Evolutionary conservation across 1,139 yeast genomes (phyloP).

Genomic region (Oligophagozyma castellii): DNA sequence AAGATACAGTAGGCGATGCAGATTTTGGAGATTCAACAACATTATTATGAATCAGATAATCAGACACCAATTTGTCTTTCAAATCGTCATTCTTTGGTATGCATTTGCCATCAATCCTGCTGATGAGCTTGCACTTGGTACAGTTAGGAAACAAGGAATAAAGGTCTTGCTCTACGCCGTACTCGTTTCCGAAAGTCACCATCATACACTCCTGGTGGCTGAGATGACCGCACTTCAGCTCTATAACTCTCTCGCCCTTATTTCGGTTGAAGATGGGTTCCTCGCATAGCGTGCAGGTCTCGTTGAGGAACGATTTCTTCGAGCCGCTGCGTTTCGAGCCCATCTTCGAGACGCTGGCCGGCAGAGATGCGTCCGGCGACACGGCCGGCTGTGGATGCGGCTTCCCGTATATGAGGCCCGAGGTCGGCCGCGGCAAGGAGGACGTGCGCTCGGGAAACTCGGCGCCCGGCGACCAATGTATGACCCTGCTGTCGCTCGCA

Average conservation of each 20-base stretch:
- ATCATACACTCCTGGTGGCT: constrained; percentile 22
- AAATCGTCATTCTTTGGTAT: constrained; percentile 18
- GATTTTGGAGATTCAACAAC: constrained; percentile 1
- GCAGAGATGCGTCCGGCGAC: too few relatives aligned
- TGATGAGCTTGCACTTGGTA: constrained; percentile 10
- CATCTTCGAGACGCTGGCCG: constrained; percentile 8
- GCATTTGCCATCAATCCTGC: constrained; percentile 9
- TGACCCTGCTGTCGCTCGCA: too few relatives aligned
- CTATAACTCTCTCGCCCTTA: constrained; percentile 21
- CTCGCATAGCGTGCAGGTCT: constrained; percentile 22
- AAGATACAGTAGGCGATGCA: background rate
- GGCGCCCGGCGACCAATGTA: too few relatives aligned
- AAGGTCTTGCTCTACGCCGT: constrained; percentile 6
- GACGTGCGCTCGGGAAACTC: too few relatives aligned
- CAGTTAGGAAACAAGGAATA: constrained; percentile 18
- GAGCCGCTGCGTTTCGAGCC: constrained; percentile 5
- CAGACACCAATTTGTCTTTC: constrained; percentile 14
- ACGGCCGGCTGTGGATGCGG: too few relatives aligned
- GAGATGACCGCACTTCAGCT: constrained; percentile 21
- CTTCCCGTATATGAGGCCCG: too few relatives aligned
- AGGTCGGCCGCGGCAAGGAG: too few relatives aligned
- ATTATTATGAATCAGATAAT: constrained; percentile 8
- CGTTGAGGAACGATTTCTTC: constrained; percentile 19
- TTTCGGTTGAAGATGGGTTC: constrained; percentile 21
- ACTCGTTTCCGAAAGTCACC: constrained; percentile 11